Base-by-base conservation (phyloP, 2,329 filamentous ascomycete genomes). In the Pseudocercospora musae region DNA sequence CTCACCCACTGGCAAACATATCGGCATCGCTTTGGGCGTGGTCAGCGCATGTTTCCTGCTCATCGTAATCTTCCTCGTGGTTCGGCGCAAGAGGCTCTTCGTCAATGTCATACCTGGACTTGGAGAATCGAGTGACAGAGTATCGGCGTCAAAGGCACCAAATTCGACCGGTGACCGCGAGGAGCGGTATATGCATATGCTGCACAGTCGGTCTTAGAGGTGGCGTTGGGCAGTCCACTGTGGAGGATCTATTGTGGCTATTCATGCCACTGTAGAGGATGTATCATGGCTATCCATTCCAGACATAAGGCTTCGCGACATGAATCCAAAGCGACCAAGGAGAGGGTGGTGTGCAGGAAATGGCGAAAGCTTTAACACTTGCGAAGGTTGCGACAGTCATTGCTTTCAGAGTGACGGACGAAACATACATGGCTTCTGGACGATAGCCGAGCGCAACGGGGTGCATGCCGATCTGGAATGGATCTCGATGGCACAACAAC, bases 1-100 rank as follows among this genome's bases (percentile, higher is more conserved):
- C 23, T 52, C 48, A 21, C 52, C 49, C 20, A 60, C 52, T 21
- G 58, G 50, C 20, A 53, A 42, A 21, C 27, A 57, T 15, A 37
- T 60, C 25, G 58, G 58, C 15, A 57, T 60, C 52, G 29, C 58
- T 29, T 42, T 60, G 5, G 58, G 58, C 5, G 58, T 60, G 13
- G 58, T 57, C 25, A 53, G 37, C 20, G 58, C 31, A 20, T 60
- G 58, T 29, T 42, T 44, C 33, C 11, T 60, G 21, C 31, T 60
- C 8, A 31, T 37, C 18, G 11, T 49, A n/a, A 40, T 60, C 29
- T 60, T 60, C 21, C 52, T 60, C 27, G 40, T 60, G n/a, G 25
- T 50, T 18, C 50, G 58, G n/a, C 25, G 29, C 11, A 60, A 57
- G 58, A 40, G 46, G 15, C 40, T 60, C 3, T 60, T 60, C 40